Conservation (phyloP, 1,284 basidiomycete species). For the Fomitiporia mediterranea region DNA sequence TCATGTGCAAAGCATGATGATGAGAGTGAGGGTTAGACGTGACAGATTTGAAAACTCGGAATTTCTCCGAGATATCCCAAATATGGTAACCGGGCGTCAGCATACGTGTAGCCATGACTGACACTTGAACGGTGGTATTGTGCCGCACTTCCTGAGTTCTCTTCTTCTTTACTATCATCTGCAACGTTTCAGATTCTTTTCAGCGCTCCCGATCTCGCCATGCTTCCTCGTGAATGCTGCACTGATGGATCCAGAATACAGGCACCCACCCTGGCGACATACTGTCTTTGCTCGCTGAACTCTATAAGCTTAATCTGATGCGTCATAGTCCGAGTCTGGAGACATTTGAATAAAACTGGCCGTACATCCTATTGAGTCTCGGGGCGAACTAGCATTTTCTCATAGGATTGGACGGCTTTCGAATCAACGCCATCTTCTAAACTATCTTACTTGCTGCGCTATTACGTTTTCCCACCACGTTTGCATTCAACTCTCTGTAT, state of each 20-base stretch:
- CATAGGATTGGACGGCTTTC: neutral
- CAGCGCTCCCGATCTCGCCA: neutral
- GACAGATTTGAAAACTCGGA: too few species aligned
- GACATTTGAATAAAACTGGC: neutral
- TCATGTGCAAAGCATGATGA: too few species aligned
- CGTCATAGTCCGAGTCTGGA: neutral
- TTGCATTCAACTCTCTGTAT: neutral
- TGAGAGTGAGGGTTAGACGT: too few species aligned
- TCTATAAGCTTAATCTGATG: neutral
- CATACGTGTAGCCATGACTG: too few species aligned
- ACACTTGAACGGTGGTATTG: too few species aligned
- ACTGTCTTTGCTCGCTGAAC: neutral
- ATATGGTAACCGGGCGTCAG: too few species aligned
- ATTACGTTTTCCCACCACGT: constrained; percentile 6
- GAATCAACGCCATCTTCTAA: neutral
- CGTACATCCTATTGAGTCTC: too few species aligned
- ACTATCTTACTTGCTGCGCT: neutral
- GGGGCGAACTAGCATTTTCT: neutral
- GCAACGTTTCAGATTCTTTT: neutral
- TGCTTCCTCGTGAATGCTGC: neutral
- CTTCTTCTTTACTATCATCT: too few species aligned
- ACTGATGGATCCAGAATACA: too few species aligned
- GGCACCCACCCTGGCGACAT: neutral
- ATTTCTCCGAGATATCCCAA: too few species aligned
- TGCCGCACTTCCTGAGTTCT: neutral